Evolutionary conservation across 2,329 filamentous ascomycete species (phyloP), one percentile per base, ranked within the genome.

Genomic region (Ceratocystis destructans): DNA sequence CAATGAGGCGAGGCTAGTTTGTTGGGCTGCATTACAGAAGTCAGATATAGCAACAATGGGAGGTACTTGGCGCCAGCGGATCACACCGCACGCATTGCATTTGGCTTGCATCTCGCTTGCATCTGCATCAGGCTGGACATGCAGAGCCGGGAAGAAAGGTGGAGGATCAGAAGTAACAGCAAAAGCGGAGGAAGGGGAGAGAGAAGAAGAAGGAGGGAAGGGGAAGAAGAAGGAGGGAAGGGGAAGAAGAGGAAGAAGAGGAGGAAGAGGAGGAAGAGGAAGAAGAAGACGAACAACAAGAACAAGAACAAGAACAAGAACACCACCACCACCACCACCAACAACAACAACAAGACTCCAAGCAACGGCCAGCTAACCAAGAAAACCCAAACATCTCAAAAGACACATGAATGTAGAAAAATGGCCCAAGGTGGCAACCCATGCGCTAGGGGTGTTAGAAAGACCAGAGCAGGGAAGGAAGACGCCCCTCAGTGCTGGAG

Each of bases 51-150:
- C 53, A n/a, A n/a, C 53, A 59, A 37, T 37, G 33, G 8, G 33
- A 37, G 33, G 33, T 8, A 37, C 33, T 37, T 59, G 53, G 22
- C n/a, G 33, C 53, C 17, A 12, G 28, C 28, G 28, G 28, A 59
- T 31, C 10, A 59, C 17, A 31, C 53, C 22, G 53, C 25, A 17
- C 53, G 53, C 25, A 31, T 59, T 59, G 53, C 53, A 37, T 37
- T 37, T 37, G 33, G 33, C 33, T 37, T 37, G 33, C 33, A 37
- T 37, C 33, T 37, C 33, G 33, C 33, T 37, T 37, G 33, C 33
- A 37, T 37, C 33, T 37, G 33, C 33, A 59, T 59, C 53, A 59
- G 53, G 28, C 53, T 59, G 53, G 25, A 57, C 53, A 59, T 59
- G 53, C 53, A 59, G 25, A 59, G 28, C n/a, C 53, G 25, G 53